Base-by-base conservation (phyloP, 1,139 yeast species). In the Candida anutae region DNA sequence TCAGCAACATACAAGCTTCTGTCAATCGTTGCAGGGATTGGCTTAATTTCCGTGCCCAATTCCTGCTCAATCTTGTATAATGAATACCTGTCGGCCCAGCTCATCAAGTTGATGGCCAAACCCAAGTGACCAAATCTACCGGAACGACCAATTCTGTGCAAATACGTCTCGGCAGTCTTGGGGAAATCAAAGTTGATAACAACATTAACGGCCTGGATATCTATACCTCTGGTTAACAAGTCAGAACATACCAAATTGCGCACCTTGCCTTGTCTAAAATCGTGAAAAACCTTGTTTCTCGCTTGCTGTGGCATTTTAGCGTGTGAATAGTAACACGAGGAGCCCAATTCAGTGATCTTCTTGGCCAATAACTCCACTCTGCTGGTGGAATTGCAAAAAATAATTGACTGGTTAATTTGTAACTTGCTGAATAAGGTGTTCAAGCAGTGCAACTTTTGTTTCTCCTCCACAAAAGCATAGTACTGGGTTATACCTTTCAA, bases 41-140 rank as follows among this genome's bases (percentile, higher is more conserved):
- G 96, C 50, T 84, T 85, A 55, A 90, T 90, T 54, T 93, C 98
- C 15, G 97, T 90, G 20, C 96, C 97, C 45, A 93, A 74, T 58
- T 90, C 98, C 58, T 88, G 95, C 58, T 90, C 98, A 47, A 90
- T 88, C 58, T 85, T 85, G 62, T 87, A 90, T 48, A 90, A 69
- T 48, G 82, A 84, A 60, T 83, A 87, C 53, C 97, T 76, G 54
- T 93, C 98, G 49, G 87, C 80, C 96, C 97, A 90, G 55, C 88
- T 84, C 66, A 90, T 87, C 48, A 90, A 74, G 59, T 90, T 93
- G 50, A 90, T 88, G 24, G 98, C 98, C 53, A 90, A 72, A 69
- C 98, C 98, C 52, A 88, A 75, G 56, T 93, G 98, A 43, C 98
- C 98, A 53, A 87, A 90, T 69, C 98, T 82, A 45, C 98, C 99